Conservation (phyloP, 345 rosid genomes). For the Eutrema yunnanense region DNA sequence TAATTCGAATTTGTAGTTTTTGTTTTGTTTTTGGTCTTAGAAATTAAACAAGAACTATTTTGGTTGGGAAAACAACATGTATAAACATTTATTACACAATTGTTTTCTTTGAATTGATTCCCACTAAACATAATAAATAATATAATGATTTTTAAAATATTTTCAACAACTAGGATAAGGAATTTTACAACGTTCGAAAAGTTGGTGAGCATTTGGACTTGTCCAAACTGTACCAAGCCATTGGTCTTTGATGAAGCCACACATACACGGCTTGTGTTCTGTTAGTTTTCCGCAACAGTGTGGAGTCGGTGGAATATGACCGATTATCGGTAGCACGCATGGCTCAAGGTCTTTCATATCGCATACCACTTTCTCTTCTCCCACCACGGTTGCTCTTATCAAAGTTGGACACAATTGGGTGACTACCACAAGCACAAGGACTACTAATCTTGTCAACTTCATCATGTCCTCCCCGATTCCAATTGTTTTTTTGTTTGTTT, state of each 20-base stretch:
- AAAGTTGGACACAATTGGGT: background rate
- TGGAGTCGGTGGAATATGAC: background rate
- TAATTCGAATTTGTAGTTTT: background rate
- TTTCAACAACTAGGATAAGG: conserved; percentile 2
- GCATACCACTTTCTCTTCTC: background rate
- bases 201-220: background rate
- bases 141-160: background rate
- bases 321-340: background rate
- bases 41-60: no score
- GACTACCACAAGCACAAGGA: background rate
- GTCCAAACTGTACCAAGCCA: background rate
- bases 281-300: background rate
- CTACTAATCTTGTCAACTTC: background rate
- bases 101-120: no score
- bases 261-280: conserved; percentile 3
- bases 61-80: no score
- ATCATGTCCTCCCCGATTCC: background rate
- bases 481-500: background rate
- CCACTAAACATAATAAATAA: background rate
- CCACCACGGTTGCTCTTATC: background rate
- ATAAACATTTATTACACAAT: no score
- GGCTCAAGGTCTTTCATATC: background rate
- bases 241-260: background rate
- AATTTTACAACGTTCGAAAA: background rate
- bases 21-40: no score